A percentile compares a stretch with the other conserved stretches of the same genome.
Evolutionary conservation across 495 filamentous ascomycete species (phyloP).

Genomic region (Jackrogersella multiformis): DNA sequence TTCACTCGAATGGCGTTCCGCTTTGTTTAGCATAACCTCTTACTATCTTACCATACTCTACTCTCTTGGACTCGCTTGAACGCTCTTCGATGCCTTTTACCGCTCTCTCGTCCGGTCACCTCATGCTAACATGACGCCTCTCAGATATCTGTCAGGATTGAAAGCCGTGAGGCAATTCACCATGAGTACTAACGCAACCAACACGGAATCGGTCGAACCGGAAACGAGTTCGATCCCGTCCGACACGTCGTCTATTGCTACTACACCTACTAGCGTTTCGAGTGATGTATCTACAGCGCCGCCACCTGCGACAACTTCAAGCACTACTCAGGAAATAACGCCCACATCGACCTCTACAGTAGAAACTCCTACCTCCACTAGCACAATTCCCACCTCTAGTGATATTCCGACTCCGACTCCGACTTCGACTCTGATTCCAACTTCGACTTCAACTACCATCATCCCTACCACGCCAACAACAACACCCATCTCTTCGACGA

Average conservation of each 20-base stretch:
- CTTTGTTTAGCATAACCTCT: constrained; percentile 22
- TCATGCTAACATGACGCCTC: constrained; percentile 53
- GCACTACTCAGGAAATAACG: constrained; percentile 40
- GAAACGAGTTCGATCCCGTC: constrained; percentile 44
- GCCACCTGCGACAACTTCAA: constrained; percentile 36
- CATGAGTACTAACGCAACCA: constrained; percentile 58
- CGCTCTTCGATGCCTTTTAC: constrained; percentile 9
- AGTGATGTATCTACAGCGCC: constrained; percentile 25
- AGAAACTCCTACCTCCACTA: constrained; percentile 16
- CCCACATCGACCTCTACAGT: constrained; percentile 19
- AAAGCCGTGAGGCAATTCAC: constrained; percentile 50
- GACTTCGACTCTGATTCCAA: constrained; percentile 44
- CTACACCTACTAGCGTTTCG: constrained; percentile 35
- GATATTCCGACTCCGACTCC: neutral
- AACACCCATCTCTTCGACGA: constrained; percentile 36
- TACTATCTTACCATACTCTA: neutral
- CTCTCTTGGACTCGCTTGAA: constrained; percentile 5
- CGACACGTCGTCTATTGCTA: constrained; percentile 39
- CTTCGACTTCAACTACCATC: constrained; percentile 39
- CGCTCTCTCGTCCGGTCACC: neutral
- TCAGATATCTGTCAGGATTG: constrained; percentile 49
- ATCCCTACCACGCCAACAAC: constrained; percentile 44
- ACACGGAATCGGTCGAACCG: constrained; percentile 44
- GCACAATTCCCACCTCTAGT: constrained; percentile 10
- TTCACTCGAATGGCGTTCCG: constrained; percentile 29